Evolutionary conservation across 371 early-diverging fungal genomes (phyloP).

Genomic region (Funneliformis caledonium): DNA sequence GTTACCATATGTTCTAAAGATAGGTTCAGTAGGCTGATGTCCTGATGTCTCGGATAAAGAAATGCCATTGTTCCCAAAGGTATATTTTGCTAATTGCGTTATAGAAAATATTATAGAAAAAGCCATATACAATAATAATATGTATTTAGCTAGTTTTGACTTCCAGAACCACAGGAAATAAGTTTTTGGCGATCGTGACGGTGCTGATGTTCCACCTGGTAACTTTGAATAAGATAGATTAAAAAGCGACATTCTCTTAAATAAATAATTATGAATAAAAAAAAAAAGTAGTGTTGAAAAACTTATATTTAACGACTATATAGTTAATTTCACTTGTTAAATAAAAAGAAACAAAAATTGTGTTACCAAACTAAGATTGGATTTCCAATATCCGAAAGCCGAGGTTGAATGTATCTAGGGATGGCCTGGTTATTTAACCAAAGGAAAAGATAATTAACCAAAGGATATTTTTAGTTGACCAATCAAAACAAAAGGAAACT

Average conservation of each 20-base stretch:
- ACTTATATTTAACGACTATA: too few species aligned
- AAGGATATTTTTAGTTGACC: too few species aligned
- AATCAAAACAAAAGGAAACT: too few species aligned
- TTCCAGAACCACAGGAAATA: conserved; percentile 3
- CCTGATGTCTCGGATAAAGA: not conserved
- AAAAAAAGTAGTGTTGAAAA: too few species aligned
- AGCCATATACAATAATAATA: conserved; percentile 10
- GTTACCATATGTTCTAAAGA: conserved; percentile 33
- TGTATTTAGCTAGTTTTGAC: conserved; percentile 20
- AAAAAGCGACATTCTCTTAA: not conserved
- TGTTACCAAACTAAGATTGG: too few species aligned
- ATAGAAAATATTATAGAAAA: conserved; percentile 24
- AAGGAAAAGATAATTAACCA: too few species aligned
- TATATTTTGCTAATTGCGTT: conserved; percentile 1
- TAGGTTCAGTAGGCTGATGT: not conserved
- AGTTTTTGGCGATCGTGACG: not conserved
- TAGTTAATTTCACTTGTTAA: too few species aligned
- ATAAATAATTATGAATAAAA: not conserved
- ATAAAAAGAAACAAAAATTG: too few species aligned
- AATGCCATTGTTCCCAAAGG: not conserved
- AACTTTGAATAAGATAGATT: conserved; percentile 6
- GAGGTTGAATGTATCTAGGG: too few species aligned
- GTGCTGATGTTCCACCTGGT: not conserved
- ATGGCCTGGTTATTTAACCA: too few species aligned
- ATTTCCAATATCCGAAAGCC: too few species aligned